A percentile compares a stretch with the other conserved stretches of the same genome.
phyloP scores from a whole-genome alignment of 2,329 filamentous ascomycete genomes.

The Penicillium sp. region DNA sequence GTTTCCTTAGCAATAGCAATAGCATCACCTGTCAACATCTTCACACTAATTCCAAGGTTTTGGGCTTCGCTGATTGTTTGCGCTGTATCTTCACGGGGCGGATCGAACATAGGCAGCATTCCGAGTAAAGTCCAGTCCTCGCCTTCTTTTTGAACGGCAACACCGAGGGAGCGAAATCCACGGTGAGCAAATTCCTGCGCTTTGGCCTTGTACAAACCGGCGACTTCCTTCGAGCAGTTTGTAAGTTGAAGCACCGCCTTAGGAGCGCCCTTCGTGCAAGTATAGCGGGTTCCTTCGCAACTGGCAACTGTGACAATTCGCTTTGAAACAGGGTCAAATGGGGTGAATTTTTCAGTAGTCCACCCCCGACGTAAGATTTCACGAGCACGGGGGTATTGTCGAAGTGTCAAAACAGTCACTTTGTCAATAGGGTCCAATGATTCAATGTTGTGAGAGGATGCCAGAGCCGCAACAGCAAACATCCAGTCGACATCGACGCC shows the following conservation, averaged over 20 bases:
- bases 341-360: slow-evolving; percentile 74
- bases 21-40: slow-evolving; percentile 81
- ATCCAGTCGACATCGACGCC: slow-evolving; percentile 81
- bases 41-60: slow-evolving; percentile 74
- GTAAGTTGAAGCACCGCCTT: slow-evolving; percentile 73
- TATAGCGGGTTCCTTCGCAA: slow-evolving; percentile 70
- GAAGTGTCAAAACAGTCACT: slow-evolving; percentile 74
- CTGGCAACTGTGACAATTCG: slow-evolving; percentile 73
- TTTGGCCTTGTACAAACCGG: slow-evolving; percentile 70
- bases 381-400: slow-evolving; percentile 74
- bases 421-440: slow-evolving; percentile 80
- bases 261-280: slow-evolving; percentile 77
- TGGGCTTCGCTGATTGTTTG: slow-evolving; percentile 78
- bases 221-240: slow-evolving; percentile 67
- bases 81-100: slow-evolving; percentile 76
- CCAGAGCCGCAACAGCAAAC: slow-evolving; percentile 78
- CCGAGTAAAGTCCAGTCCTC: slow-evolving; percentile 74
- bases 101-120: slow-evolving; percentile 81
- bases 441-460: slow-evolving; percentile 78
- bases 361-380: slow-evolving; percentile 75
- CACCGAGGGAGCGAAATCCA: slow-evolving; percentile 78
- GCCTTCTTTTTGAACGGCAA: slow-evolving; percentile 76
- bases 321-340: slow-evolving; percentile 76
- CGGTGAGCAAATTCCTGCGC: slow-evolving; percentile 75
- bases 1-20: slow-evolving; percentile 81